Conservation (phyloP, 257 asterid genomes). For the Mentha longifolia region DNA sequence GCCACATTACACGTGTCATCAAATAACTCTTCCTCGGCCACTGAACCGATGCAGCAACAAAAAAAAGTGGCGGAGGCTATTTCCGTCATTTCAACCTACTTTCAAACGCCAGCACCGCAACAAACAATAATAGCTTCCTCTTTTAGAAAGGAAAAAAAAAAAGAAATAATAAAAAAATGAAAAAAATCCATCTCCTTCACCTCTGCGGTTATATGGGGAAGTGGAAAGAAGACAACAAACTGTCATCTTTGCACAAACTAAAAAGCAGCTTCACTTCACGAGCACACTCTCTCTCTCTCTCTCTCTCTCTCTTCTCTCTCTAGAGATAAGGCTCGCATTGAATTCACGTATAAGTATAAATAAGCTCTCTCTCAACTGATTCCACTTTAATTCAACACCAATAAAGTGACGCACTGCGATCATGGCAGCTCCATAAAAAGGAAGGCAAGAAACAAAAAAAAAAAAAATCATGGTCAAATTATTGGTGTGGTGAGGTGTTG, state of each 20-base stretch:
- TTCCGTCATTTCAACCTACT: constrained; percentile 1
- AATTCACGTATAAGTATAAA: constrained; percentile 30
- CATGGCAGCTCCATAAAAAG: constrained; percentile 26
- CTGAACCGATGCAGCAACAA: not conserved
- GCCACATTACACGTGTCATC: constrained; percentile 22
- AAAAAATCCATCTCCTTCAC: not conserved
- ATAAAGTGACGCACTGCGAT: constrained; percentile 44
- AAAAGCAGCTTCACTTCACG: constrained; percentile 54
- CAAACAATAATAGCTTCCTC: constrained; percentile 32
- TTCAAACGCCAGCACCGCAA: not conserved
- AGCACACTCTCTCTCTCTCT: constrained; percentile 42
- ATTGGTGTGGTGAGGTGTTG: constrained; percentile 50
- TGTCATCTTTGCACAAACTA: constrained; percentile 38
- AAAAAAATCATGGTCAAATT: constrained; percentile 27
- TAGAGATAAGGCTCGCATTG: constrained; percentile 6
- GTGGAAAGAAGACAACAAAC: constrained; percentile 37
- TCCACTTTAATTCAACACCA: constrained; percentile 22
- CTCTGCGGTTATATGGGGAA: constrained; percentile 25
- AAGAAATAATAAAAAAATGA: not conserved
- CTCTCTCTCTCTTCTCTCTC: constrained; percentile 24
- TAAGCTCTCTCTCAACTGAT: constrained; percentile 25
- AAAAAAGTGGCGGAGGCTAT: not conserved
- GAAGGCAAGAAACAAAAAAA: too few relatives aligned
- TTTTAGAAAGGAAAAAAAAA: not conserved
- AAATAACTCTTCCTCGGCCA: not conserved